Percentiles rank a stretch among this genome's conserved stretches.
Conservation (phyloP, 306 rosid genomes). For the Medicago ruthenica region DNA sequence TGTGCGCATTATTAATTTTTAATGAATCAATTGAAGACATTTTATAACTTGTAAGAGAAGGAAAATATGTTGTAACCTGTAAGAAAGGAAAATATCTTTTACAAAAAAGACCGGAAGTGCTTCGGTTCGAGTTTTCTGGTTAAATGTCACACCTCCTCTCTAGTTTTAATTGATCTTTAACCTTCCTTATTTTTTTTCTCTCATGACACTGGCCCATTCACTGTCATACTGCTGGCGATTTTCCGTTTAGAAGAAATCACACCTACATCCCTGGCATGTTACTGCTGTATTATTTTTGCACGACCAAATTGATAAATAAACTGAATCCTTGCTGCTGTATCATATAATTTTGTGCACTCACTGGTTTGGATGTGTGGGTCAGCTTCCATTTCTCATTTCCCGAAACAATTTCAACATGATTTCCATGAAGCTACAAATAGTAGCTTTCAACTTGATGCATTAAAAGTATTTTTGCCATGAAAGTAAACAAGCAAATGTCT, state of each 20-base stretch:
- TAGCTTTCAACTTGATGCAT: background rate
- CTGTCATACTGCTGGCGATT: background rate
- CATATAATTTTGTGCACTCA: background rate
- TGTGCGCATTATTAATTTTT: background rate
- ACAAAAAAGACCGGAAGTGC: background rate
- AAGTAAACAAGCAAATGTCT: background rate
- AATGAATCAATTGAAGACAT: conserved; percentile 10
- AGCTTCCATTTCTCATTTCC: conserved; percentile 2
- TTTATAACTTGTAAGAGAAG: background rate
- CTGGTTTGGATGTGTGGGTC: background rate
- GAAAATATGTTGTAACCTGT: conserved; percentile 8
- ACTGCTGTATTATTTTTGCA: background rate
- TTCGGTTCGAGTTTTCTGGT: conserved; percentile 10
- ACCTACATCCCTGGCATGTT: background rate
- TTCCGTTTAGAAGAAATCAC: background rate
- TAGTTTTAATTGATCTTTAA: conserved; percentile 1
- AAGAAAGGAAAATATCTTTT: background rate
- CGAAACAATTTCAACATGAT: background rate
- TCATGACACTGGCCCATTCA: background rate
- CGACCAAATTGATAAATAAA: conserved; percentile 7
- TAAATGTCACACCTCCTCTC: background rate
- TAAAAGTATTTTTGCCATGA: background rate
- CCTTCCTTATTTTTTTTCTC: background rate
- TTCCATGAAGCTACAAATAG: background rate
- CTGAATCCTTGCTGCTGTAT: background rate